Evolutionary conservation across 2,329 filamentous ascomycete species (phyloP).

Genomic region (Alternaria arborescens): DNA sequence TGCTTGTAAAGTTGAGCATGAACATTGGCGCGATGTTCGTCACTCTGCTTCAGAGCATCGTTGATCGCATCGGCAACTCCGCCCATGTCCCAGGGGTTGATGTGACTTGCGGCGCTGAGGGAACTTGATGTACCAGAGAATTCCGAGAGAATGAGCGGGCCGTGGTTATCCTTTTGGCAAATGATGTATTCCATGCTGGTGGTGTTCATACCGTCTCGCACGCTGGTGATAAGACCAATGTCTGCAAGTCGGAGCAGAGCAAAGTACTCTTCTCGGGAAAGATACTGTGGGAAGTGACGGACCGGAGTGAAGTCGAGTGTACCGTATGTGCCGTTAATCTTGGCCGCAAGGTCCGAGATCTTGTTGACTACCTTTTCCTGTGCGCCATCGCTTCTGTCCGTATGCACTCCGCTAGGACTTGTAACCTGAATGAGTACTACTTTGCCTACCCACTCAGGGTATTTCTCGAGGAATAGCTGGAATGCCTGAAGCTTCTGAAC

Average conservation of each 20-base stretch:
- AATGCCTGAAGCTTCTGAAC: slow-evolving; percentile 97
- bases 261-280: slow-evolving; percentile 90
- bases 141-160: slow-evolving; percentile 91
- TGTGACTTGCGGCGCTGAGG: slow-evolving; percentile 85
- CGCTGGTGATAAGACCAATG: slow-evolving; percentile 92
- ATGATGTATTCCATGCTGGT: slow-evolving; percentile 94
- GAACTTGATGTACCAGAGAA: slow-evolving; percentile 94
- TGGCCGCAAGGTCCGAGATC: slow-evolving; percentile 88
- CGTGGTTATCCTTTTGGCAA: slow-evolving; percentile 85
- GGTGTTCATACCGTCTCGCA: slow-evolving; percentile 97
- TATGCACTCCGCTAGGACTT: slow-evolving; percentile 81
- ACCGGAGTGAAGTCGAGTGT: slow-evolving; percentile 89
- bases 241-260: slow-evolving; percentile 90
- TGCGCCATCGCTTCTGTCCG: slow-evolving; percentile 72
- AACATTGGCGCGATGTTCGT: slow-evolving; percentile 70
- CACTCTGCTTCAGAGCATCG: slow-evolving; percentile 78
- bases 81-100: slow-evolving; percentile 93
- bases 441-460: slow-evolving; percentile 90
- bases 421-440: slow-evolving; percentile 96
- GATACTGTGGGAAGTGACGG: slow-evolving; percentile 93
- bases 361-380: slow-evolving; percentile 85
- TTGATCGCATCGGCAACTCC: slow-evolving; percentile 87
- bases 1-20: slow-evolving; percentile 81
- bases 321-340: slow-evolving; percentile 90
- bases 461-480: slow-evolving; percentile 87